Percentiles rank a stretch among this genome's conserved stretches.
phyloP scores from a whole-genome alignment of 2,329 filamentous ascomycete species.

The Fusarium keratoplasticum region DNA sequence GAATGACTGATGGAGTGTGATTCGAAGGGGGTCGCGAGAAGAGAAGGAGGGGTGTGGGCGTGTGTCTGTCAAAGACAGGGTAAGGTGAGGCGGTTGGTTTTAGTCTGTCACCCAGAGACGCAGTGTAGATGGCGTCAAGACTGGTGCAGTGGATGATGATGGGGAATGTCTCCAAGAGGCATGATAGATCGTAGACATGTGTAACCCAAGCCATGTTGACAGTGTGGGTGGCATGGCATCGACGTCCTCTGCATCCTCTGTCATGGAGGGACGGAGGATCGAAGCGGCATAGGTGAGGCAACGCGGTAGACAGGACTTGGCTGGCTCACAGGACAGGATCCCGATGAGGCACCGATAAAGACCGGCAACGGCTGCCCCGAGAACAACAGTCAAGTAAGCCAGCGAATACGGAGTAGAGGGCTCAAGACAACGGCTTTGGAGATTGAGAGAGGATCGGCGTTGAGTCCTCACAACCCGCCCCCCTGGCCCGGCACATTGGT shows the following conservation, averaged over 20 bases:
- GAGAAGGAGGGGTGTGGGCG: constrained; percentile 31
- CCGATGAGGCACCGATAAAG: constrained; percentile 19
- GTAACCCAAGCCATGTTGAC: constrained; percentile 10
- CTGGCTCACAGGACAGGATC: constrained; percentile 39
- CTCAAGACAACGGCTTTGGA: constrained; percentile 37
- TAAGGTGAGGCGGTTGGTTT: constrained; percentile 43
- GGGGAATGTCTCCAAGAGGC: constrained; percentile 14
- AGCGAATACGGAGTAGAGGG: constrained; percentile 6
- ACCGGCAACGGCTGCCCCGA: constrained; percentile 5
- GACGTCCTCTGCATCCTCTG: constrained; percentile 12
- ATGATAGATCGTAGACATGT: constrained; percentile 14
- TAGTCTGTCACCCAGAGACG: constrained; percentile 36
- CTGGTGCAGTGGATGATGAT: constrained; percentile 14
- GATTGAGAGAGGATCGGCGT: constrained; percentile 43
- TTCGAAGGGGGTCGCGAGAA: constrained; percentile 24
- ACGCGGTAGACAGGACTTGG: constrained; percentile 24
- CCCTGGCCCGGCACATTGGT: constrained; percentile 43
- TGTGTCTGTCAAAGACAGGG: constrained; percentile 36
- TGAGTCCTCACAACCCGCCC: constrained; percentile 35
- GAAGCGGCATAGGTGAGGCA: constrained; percentile 27
- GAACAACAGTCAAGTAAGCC: constrained; percentile 7
- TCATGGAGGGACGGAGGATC: constrained; percentile 4
- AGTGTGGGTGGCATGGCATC: constrained; percentile 5
- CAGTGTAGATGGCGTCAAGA: constrained; percentile 38
- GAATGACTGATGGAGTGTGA: constrained; percentile 38